Evolutionary conservation across 2,329 filamentous ascomycete species (phyloP).

Genomic region (Penicillium sp.): DNA sequence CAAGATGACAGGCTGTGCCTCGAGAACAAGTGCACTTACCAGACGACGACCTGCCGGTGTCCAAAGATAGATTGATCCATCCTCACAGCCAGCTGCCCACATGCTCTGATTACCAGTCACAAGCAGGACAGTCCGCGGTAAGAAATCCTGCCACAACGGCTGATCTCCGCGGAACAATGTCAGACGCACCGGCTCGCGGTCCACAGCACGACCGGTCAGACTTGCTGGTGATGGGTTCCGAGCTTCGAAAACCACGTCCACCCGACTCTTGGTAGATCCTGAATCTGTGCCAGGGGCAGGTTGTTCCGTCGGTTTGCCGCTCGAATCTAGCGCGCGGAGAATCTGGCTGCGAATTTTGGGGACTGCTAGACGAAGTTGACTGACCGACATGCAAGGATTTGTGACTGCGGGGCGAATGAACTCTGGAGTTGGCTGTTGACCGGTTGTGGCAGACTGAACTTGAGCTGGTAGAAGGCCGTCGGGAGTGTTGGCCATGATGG

Average conservation of each 20-base stretch:
- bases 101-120: conserved; percentile 87
- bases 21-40: conserved; percentile 78
- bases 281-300: conserved; percentile 34
- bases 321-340: conserved; percentile 68
- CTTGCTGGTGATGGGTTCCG: conserved; percentile 69
- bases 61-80: conserved; percentile 87
- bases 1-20: conserved; percentile 90
- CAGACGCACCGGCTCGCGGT: conserved; percentile 79
- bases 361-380: conserved; percentile 81
- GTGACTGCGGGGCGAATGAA: conserved; percentile 84
- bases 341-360: conserved; percentile 83
- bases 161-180: conserved; percentile 77
- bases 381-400: conserved; percentile 75
- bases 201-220: conserved; percentile 57
- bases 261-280: conserved; percentile 48
- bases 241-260: conserved; percentile 80
- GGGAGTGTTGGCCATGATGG: conserved; percentile 71
- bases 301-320: conserved; percentile 44
- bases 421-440: conserved; percentile 69
- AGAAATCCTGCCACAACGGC: conserved; percentile 87
- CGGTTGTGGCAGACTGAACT: conserved; percentile 57
- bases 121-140: conserved; percentile 82
- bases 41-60: conserved; percentile 84
- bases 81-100: conserved; percentile 91
- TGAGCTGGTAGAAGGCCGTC: conserved; percentile 76